Evolutionary conservation across 148 eudicot genomes (phyloP), one percentile per base, ranked within the genome.

Genomic region (Vaccinium myrtillus): DNA sequence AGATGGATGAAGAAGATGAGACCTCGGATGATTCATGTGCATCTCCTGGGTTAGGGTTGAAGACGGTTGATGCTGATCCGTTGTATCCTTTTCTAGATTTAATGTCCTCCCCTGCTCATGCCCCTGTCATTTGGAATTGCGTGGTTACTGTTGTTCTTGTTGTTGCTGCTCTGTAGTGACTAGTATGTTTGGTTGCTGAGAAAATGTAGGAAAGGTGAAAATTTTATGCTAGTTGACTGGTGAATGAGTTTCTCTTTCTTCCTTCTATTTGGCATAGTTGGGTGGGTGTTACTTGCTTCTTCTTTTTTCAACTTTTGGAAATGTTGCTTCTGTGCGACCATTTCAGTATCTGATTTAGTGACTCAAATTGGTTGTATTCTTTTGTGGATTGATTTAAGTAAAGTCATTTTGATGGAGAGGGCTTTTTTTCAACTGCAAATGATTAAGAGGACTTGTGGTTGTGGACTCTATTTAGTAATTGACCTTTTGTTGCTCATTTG

Each of bases 71-170:
- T 50, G 89, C 89, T 25, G 91, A 89, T 85, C 88, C 90, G 43
- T 78, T 91, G 98, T 96, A 96, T 93, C 95, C 97, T 93, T 85
- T 58, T 90, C 53, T 73, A 7, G 14, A 15, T 88, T 82, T 50
- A 48, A 6, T 50, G 32, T 43, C 15, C 71, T 65, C 71, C 2
- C 30, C 30, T 0, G 5, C 30, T 11, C 53, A 50, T 50, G 7
- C 53, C 53, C 53, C 9, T 8, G 11, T 50, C 53, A 2, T 2
- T 50, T 50, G 53, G 53, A 8, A 50, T 50, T 50, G 2, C 7
- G 0, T 65, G 71, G 69, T 13, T 65, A 15, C 59, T 13, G 59
- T 5, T 15, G 1, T 6, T 59, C 25, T n/a, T 59, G n/a, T 8
- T 63, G 5, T 63, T 63, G 25, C 8, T 61, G 30, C 8, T 43